Percentiles rank a stretch among this genome's conserved stretches.
phyloP scores from a whole-genome alignment of 2,329 filamentous ascomycete species.

The Botrytis medusae region DNA sequence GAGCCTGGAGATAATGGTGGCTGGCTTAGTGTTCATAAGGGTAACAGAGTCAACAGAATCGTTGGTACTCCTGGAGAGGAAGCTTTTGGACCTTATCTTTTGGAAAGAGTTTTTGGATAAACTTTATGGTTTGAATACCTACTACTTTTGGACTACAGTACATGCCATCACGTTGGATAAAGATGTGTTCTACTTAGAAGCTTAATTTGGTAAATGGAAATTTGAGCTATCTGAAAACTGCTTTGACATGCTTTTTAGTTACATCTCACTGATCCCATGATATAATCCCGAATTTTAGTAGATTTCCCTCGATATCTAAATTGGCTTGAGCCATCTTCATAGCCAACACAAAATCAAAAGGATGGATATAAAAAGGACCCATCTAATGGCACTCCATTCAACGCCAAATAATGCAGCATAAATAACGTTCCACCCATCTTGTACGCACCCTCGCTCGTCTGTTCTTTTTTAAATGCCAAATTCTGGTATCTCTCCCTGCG shows the following conservation, averaged over 20 bases:
- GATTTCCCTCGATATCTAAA: not conserved
- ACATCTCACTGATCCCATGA: not conserved
- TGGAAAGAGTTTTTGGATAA: constrained; percentile 54
- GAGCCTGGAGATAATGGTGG: constrained; percentile 69
- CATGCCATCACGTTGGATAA: constrained; percentile 6
- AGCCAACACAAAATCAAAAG: not conserved
- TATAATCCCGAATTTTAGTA: not conserved
- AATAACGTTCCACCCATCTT: not conserved
- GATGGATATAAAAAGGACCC: constrained; percentile 6
- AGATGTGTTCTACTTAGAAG: constrained; percentile 3
- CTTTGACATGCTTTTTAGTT: not conserved
- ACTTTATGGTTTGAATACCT: not conserved
- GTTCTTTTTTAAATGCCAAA: constrained; percentile 8
- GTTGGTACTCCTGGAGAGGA: constrained; percentile 67
- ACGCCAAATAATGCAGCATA: constrained; percentile 19
- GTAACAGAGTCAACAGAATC: constrained; percentile 79
- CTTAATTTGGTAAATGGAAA: not conserved
- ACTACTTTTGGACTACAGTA: constrained; percentile 10
- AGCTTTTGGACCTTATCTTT: constrained; percentile 63
- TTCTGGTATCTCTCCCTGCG: constrained; percentile 10
- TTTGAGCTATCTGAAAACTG: not conserved
- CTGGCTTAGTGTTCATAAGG: constrained; percentile 72
- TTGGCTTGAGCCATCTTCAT: not conserved
- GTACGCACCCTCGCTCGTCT: not conserved
- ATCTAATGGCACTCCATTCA: constrained; percentile 14